Percentiles rank a stretch among this genome's conserved stretches.
Conservation (phyloP, 2,329 filamentous ascomycete genomes). For the Sarocladium kiliense region DNA sequence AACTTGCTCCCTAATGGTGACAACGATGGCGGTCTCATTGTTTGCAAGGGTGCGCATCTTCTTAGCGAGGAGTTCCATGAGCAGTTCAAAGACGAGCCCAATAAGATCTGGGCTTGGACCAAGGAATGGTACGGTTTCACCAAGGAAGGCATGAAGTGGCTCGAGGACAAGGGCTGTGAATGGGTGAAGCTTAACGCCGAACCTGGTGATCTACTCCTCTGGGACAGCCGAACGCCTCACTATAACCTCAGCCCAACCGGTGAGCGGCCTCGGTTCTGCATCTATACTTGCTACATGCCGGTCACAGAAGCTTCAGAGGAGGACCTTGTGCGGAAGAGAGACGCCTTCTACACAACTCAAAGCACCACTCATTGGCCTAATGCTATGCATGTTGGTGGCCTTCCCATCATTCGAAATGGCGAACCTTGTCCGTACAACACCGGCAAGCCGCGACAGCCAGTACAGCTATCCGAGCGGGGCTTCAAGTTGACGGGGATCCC, state of each 20-base stretch:
- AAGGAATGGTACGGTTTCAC: conserved; percentile 30
- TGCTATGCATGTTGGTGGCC: not conserved
- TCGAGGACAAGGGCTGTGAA: conserved; percentile 22
- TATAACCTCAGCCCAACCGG: conserved; percentile 10
- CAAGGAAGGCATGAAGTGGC: conserved; percentile 29
- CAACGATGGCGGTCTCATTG: conserved; percentile 15
- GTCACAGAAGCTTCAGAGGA: not conserved
- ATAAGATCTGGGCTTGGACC: conserved; percentile 29
- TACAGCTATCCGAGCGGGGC: not conserved
- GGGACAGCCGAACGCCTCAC: conserved; percentile 22
- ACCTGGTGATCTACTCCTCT: conserved; percentile 29
- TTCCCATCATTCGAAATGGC: not conserved
- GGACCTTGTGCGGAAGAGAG: not conserved
- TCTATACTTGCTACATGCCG: conserved; percentile 5
- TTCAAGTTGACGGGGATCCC: not conserved
- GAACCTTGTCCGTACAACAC: not conserved
- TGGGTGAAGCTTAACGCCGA: conserved; percentile 24
- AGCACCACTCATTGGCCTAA: conserved; percentile 1
- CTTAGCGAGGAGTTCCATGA: conserved; percentile 34
- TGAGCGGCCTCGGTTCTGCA: not conserved
- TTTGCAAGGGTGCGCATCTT: conserved; percentile 4
- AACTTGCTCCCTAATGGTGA: conserved; percentile 16
- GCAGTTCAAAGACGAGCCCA: conserved; percentile 25
- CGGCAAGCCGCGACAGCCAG: not conserved
- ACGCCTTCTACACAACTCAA: not conserved